Base-by-base conservation (phyloP, 371 early-diverging fungal species). In the Vairimorpha ceranae region DNA sequence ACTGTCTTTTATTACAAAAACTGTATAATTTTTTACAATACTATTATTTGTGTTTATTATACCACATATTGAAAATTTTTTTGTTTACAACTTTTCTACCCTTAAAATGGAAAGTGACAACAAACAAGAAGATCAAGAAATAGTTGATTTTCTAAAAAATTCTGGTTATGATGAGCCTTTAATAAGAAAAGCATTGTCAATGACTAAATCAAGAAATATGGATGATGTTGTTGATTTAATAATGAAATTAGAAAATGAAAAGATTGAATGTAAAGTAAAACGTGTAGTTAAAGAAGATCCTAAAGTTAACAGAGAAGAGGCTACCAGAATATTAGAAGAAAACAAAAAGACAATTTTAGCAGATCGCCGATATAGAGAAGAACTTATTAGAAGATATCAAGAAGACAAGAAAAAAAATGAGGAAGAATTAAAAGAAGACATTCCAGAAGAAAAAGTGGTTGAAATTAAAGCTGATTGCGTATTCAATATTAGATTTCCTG, bases 151-250 rank as follows among this genome's bases (percentile, higher is more conserved):
- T 45, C 45, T 70, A 30, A 46, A 45, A 21, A 43, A 58, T 25
- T 59, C 60, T 38, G 70, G 70, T 2, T 70, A 59, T 59, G 60
- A 58, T 41, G 60, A 60, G 15, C 29, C 21, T 52, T 32, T 46
- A 19, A 27, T 70, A 8, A 41, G 48, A 32, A 45, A 56, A 46
- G 70, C 70, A 0, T 41, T 70, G 33, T 52, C 43, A 27, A 30
- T 35, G 33, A 70, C 70, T 1, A 48, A 46, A 59, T 70, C 70
- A 0, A 70, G 21, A 25, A 60, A 70, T 27, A 36, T 59, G 12
- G 70, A 70, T 23, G 21, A 35, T n/a, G n/a, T 70, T 14, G 70
- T 70, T 23, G 60, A 70, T 46, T 58, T 35, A 6, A 70, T 70
- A 12, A 70, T 38, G 4, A 30, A 70, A 46, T 19, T 46, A 23